These are phyloP conservation scores for Fraxinus sp. DNA, from an alignment of 305 asterid species.

Conservation along the genomic window DNA sequence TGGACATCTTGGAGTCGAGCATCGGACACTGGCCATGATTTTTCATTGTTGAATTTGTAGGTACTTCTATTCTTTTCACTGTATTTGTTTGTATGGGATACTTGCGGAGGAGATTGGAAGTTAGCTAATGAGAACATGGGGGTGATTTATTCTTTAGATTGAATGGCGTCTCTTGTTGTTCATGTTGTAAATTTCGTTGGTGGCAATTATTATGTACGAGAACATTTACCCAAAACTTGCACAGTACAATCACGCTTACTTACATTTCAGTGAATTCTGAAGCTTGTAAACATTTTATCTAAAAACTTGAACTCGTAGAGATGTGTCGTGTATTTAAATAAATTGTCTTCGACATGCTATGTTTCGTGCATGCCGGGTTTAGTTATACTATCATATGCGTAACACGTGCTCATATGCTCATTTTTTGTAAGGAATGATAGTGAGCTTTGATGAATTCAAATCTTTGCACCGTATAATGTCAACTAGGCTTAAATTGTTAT, in stretches of 20 bases:
- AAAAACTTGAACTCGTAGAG: neutral
- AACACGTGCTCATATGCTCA: neutral
- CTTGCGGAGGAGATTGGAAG: neutral
- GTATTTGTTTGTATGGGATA: slow-evolving; percentile 7
- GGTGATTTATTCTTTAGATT: neutral
- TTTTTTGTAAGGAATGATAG: too few relatives aligned
- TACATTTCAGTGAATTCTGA: neutral
- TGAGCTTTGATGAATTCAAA: neutral
- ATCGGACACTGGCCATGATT: neutral
- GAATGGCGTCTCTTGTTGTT: neutral
- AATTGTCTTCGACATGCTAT: neutral
- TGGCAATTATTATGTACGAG: neutral
- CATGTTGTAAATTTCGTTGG: neutral
- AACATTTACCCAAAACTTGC: neutral
- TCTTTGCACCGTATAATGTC: neutral
- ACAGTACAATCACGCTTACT: neutral
- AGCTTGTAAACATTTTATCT: neutral
- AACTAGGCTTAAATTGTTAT: too few relatives aligned
- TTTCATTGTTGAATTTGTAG: slow-evolving; percentile 13
- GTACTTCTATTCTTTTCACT: slow-evolving; percentile 21
- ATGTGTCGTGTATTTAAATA: neutral
- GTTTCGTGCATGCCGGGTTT: neutral
- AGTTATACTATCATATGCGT: neutral
- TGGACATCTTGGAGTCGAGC: neutral
- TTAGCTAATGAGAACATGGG: neutral